Base-by-base conservation (phyloP, 1,284 basidiomycete species). In the Pseudozyma tsukubaensis region DNA sequence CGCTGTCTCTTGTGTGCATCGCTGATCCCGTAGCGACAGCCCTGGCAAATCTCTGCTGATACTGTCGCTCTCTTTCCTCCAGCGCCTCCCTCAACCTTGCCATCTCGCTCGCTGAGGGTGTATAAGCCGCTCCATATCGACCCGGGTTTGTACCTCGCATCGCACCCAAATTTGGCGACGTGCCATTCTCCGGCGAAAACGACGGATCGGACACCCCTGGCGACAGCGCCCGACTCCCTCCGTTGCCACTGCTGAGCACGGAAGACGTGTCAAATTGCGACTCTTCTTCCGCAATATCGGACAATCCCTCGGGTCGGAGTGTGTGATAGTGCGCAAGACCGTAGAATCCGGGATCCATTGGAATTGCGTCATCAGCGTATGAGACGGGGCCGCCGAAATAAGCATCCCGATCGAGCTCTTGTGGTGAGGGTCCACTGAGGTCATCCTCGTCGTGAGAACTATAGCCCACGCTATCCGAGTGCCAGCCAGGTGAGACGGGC, bases 261-360 rank as follows among this genome's bases (percentile, higher is more conserved):
- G 61, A 63, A 3, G 59, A 70, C 2, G 67, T 62, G n/a, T 75
- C 72, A 19, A 71, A 48, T 18, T 71, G 67, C 18, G 57, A 65
- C 36, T 72, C 76, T 50, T 81, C 80, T 45, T 81, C 80, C 6
- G 77, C 72, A 24, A 81, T 81, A 49, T 81, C 80, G 16, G 57
- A 64, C 37, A 81, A 47, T 0, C 80, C 80, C 50, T 81, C 80
- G 5, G 71, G 68, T 34, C 68, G 58, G 14, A 68, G 47, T 29
- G 68, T 72, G 18, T 71, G 65, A 53, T 77, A 80, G 47, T 72
- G 69, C 16, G 76, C 62, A 19, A 80, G 51, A 1, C 73, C 73
- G 50, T 68, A 76, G 54, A 70, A 72, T 9, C 58, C 62, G 1
- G 72, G 61, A 52, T 77, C 68, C 66, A 77, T 76, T 4, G 68